Conservation (phyloP, 768 basidiomycete genomes). For the Polyporus arcularius region DNA sequence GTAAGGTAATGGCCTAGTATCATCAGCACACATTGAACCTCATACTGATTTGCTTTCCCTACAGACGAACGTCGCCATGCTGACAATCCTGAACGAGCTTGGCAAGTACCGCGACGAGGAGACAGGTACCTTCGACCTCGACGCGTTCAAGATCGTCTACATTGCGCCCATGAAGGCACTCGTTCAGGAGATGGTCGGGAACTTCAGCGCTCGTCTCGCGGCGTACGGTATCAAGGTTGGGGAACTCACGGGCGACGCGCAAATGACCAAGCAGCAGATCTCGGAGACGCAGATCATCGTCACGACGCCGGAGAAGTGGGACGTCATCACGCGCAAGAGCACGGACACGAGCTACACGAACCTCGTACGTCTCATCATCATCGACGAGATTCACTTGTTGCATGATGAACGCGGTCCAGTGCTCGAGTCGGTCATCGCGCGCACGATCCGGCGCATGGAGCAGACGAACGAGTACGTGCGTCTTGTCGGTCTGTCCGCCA, state of each 20-base stretch:
- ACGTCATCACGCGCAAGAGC: slow-evolving; percentile 97
- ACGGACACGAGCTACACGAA: slow-evolving; percentile 98
- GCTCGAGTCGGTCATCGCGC: slow-evolving; percentile 84
- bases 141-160: slow-evolving; percentile 95
- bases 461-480: slow-evolving; percentile 93
- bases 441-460: slow-evolving; percentile 92
- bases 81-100: slow-evolving; percentile 91
- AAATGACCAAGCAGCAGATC: slow-evolving; percentile 98
- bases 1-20: too few relatives aligned
- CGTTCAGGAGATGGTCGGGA: slow-evolving; percentile 98
- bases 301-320: slow-evolving; percentile 99
- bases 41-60: slow-evolving; percentile 17
- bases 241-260: slow-evolving; percentile 95
- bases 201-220: slow-evolving; percentile 78
- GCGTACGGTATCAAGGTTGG: slow-evolving; percentile 81
- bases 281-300: slow-evolving; percentile 97
- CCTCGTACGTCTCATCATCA: slow-evolving; percentile 92
- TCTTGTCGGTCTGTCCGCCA: slow-evolving; percentile 93
- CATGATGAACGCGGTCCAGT: slow-evolving; percentile 99
- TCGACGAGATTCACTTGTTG: slow-evolving; percentile 96
- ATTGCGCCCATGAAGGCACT: slow-evolving; percentile 99
- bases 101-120: slow-evolving; percentile 82
- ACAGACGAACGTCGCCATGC: slow-evolving; percentile 97
- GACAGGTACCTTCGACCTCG: slow-evolving; percentile 79
- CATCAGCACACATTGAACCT: too few relatives aligned